Base-by-base conservation (phyloP, 1,139 yeast genomes). In the Zygosaccharomyces sapae region DNA sequence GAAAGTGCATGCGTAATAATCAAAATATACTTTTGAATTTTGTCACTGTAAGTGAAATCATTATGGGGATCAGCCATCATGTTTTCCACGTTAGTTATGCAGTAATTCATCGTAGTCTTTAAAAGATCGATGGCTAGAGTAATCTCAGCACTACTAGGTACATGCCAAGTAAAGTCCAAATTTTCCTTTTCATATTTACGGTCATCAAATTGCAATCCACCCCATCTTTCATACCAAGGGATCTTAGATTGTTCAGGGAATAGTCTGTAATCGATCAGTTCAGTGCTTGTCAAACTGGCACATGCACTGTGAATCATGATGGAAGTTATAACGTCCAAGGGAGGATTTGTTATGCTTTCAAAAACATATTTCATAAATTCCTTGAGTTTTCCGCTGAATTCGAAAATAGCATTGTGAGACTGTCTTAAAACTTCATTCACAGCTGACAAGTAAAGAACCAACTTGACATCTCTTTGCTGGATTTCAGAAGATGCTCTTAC, bases 401-500 rank as follows among this genome's bases (percentile, higher is more conserved):
- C 65, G 9, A 83, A 61, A 2, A 83, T 63, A 19, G 72, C 67
- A 0, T 65, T 66, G 5, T 83, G 82, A 1, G 94, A 83, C 53
- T 84, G 86, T 12, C 89, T 83, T 38, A 86, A 65, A 39, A 84
- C 73, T 64, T 88, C 90, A 60, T 83, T 81, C 43, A 90, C 68
- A 2, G 89, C 78, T 2, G 82, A 75, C 41, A 88, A 66, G 61
- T 85, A 79, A 81, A 96, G 81, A 36, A 81, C 80, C 12, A 92
- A 70, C 9, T 83, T 79, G 40, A 85, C 83, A 65, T 92, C 98
- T 43, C 90, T 74, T 10, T 88, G 88, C 20, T 82, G 73, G 29
- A 86, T 73, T 40, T 83, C 89, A 3, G 77, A 73, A 0, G 86
- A 83, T 16, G 81, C 79, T 61, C 96, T 76, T 0, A 83, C 71